Conservation (phyloP, 352 stramenopile species). For the Globisporangium cylindrosporum region DNA sequence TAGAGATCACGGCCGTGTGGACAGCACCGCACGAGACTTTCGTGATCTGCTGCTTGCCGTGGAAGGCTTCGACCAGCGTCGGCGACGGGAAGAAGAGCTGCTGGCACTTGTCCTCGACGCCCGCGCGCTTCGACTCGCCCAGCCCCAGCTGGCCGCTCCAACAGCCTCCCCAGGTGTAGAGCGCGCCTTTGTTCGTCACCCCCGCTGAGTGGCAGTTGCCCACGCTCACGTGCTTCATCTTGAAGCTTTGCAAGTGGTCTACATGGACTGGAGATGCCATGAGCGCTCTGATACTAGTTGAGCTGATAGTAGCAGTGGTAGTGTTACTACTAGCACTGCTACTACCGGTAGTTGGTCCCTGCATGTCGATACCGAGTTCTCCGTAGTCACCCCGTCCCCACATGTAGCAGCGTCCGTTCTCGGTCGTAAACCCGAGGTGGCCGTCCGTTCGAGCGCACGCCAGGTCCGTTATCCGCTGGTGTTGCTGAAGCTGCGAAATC, state of each 20-base stretch:
- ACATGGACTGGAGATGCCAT: conserved; percentile 1
- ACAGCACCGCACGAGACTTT: conserved; percentile 89
- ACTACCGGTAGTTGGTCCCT: not conserved
- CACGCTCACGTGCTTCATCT: conserved; percentile 39
- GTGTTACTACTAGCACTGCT: not conserved
- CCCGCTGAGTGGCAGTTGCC: conserved; percentile 63
- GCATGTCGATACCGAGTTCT: conserved; percentile 40
- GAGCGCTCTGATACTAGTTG: not conserved
- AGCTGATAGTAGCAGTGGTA: not conserved
- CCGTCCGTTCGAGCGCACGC: conserved; percentile 43
- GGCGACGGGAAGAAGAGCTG: conserved; percentile 65
- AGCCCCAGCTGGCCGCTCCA: conserved; percentile 72
- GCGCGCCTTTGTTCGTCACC: conserved; percentile 40
- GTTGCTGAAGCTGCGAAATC: conserved; percentile 28
- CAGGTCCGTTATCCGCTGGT: conserved; percentile 24
- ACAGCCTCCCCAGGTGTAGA: conserved; percentile 67
- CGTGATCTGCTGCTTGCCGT: conserved; percentile 32
- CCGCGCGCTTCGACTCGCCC: conserved; percentile 50
- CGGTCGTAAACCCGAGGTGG: conserved; percentile 43
- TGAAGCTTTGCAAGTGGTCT: conserved; percentile 7
- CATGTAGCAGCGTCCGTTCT: conserved; percentile 40
- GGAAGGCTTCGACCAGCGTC: conserved; percentile 52
- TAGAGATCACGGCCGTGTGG: conserved; percentile 65
- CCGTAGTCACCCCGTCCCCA: conserved; percentile 64
- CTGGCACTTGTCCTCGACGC: conserved; percentile 41